phyloP scores from a whole-genome alignment of 306 rosid genomes.

The Castanopsis chinensis region DNA sequence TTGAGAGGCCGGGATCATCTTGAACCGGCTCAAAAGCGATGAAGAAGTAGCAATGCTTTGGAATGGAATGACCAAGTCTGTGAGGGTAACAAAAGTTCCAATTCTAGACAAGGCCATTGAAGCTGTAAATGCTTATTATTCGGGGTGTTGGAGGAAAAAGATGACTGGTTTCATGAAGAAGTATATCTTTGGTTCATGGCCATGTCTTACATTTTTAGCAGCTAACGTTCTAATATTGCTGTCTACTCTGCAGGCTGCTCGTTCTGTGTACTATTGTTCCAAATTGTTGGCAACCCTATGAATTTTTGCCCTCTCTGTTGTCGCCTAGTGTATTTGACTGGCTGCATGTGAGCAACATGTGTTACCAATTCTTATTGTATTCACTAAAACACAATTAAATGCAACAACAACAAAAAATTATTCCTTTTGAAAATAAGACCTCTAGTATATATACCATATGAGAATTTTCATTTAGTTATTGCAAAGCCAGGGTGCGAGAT shows the following conservation, averaged over 20 bases:
- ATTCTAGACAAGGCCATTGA: conserved; percentile 5
- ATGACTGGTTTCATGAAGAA: background rate
- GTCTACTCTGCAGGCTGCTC: background rate
- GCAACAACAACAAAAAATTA: too few relatives aligned
- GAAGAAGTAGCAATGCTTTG: conserved; percentile 2
- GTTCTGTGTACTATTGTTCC: background rate
- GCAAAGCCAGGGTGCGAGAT: too few relatives aligned
- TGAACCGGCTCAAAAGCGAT: background rate
- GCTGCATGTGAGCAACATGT: background rate
- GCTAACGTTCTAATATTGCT: background rate
- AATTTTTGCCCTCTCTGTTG: background rate
- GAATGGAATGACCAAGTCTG: conserved; percentile 11
- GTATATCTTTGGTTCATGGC: conserved; percentile 3
- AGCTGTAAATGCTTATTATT: background rate
- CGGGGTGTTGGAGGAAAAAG: conserved; percentile 3
- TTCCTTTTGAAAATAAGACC: too few relatives aligned
- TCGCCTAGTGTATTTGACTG: background rate
- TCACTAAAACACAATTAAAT: background rate
- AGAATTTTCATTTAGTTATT: too few relatives aligned
- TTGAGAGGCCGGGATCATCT: background rate
- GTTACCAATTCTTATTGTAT: background rate
- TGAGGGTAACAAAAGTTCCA: conserved; percentile 2
- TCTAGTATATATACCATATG: too few relatives aligned
- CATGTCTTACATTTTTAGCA: conserved; percentile 1
- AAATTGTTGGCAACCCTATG: background rate